A percentile compares a stretch with the other conserved stretches of the same genome.
phyloP scores from a whole-genome alignment of 257 asterid species.

The Jaltomata sinuosa region DNA sequence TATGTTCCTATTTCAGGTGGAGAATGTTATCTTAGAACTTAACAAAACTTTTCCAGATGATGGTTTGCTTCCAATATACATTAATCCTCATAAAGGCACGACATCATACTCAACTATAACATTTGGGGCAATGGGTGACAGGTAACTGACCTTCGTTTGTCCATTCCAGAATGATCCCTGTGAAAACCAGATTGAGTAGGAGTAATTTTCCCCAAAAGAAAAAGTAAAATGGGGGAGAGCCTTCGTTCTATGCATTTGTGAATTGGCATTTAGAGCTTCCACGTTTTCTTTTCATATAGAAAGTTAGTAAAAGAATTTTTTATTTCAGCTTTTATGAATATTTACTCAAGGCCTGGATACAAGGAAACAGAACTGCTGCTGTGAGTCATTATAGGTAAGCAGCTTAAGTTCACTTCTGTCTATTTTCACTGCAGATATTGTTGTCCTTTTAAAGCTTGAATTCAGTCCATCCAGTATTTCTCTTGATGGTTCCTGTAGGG shows the following conservation, averaged over 20 bases:
- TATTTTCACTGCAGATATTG: neutral
- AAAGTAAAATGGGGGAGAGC: neutral
- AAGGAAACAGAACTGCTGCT: constrained; percentile 78
- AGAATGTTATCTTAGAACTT: constrained; percentile 75
- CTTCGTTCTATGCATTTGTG: neutral
- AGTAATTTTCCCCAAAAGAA: neutral
- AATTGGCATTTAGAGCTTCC: neutral
- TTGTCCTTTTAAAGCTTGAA: neutral
- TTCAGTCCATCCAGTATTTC: neutral
- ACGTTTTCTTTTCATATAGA: neutral
- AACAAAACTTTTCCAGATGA: constrained; percentile 86
- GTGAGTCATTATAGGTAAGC: constrained; percentile 86
- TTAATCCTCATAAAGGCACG: constrained; percentile 66
- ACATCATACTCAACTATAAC: constrained; percentile 81
- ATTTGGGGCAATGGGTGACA: constrained; percentile 99
- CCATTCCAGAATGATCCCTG: neutral
- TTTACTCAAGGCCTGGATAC: constrained; percentile 97
- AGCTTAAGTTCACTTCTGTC: constrained; percentile 1
- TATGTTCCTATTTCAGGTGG: constrained; percentile 56
- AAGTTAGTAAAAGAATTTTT: constrained; percentile 4
- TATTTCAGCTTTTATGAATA: constrained; percentile 88
- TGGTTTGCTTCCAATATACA: constrained; percentile 95
- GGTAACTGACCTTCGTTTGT: constrained; percentile 29
- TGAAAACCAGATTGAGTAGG: neutral
- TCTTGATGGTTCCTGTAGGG: neutral